Conservation (phyloP, 345 rosid species). For the Salix brachista region DNA sequence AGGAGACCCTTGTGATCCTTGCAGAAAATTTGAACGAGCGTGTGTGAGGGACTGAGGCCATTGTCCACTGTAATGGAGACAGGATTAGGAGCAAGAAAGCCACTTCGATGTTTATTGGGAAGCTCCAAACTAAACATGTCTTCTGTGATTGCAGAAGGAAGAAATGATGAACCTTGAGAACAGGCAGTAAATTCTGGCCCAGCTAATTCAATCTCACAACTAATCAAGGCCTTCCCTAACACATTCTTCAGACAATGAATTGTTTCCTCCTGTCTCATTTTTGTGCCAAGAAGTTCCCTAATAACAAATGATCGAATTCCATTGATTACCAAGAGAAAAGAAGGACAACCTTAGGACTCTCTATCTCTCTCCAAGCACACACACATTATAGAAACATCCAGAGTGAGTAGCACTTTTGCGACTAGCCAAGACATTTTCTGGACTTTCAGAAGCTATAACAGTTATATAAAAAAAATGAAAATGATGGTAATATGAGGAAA, state of each 20-base stretch:
- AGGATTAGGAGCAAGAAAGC: slow-evolving; percentile 36
- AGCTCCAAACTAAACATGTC: slow-evolving; percentile 49
- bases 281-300: slow-evolving; percentile 54
- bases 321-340: background rate
- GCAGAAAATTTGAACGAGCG: slow-evolving; percentile 53
- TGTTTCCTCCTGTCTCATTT: slow-evolving; percentile 46
- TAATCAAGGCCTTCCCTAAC: slow-evolving; percentile 47
- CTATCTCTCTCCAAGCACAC: background rate
- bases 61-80: slow-evolving; percentile 49
- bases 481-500: background rate
- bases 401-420: background rate
- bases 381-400: background rate
- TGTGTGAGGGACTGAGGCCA: slow-evolving; percentile 54
- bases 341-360: background rate
- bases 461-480: background rate
- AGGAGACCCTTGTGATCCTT: slow-evolving; percentile 71
- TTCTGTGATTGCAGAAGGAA: slow-evolving; percentile 49
- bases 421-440: background rate
- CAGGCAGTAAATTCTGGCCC: slow-evolving; percentile 52
- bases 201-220: slow-evolving; percentile 59
- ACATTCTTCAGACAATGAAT: slow-evolving; percentile 31
- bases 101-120: slow-evolving; percentile 26
- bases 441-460: background rate
- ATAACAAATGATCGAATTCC: background rate
- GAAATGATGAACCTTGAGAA: slow-evolving; percentile 54